Evolutionary conservation across 73 alveolate genomes (phyloP).

Genomic region (Durusdinium trenchii): DNA sequence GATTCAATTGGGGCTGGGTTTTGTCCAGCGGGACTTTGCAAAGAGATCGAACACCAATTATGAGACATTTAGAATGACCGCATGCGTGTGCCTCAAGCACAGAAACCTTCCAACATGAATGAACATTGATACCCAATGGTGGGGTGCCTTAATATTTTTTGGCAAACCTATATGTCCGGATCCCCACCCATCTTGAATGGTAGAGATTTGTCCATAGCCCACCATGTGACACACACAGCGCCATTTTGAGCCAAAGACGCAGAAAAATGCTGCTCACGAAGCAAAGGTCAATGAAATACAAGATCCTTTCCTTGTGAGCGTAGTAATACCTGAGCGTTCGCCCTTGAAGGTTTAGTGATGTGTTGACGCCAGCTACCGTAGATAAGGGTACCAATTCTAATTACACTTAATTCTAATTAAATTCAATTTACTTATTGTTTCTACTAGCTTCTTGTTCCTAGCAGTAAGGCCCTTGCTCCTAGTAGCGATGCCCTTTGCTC

Average conservation of each 20-base stretch:
- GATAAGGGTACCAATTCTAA: neutral
- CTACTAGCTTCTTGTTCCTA: neutral
- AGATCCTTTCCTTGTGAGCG: constrained; percentile 66
- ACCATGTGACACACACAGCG: neutral
- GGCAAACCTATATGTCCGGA: no score
- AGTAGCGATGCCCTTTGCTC: no score
- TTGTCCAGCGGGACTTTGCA: no score
- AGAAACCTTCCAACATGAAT: no score
- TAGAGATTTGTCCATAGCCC: no score
- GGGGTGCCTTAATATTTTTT: no score
- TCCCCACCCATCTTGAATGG: no score
- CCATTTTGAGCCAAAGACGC: neutral
- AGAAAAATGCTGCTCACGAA: constrained; percentile 61
- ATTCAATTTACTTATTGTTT: neutral
- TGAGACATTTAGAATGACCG: no score
- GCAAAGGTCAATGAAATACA: constrained; percentile 84
- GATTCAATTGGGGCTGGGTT: no score
- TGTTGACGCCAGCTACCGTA: neutral
- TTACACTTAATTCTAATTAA: neutral
- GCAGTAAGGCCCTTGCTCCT: neutral
- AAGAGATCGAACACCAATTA: no score
- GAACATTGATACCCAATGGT: no score
- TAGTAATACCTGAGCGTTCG: constrained; percentile 54
- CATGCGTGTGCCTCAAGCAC: no score
- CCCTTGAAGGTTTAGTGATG: neutral